phyloP scores from a whole-genome alignment of 257 asterid genomes.

The Plantago major region DNA sequence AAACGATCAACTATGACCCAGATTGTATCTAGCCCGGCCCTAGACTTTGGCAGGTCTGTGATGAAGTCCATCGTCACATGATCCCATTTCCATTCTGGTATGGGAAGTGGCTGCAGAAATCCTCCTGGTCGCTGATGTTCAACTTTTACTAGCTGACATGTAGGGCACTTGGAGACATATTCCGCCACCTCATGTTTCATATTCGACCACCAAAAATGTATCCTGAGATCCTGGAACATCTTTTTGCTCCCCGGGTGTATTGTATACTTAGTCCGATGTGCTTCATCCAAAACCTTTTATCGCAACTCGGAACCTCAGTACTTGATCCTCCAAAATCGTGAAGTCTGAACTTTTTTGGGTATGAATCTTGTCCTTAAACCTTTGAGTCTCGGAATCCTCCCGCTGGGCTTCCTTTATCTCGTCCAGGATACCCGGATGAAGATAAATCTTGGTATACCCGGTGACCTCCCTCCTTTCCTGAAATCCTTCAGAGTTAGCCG shows the following conservation, averaged over 20 bases:
- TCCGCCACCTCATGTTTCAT: background rate
- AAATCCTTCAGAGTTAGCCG: too few relatives aligned
- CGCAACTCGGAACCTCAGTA: background rate
- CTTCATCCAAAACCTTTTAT: background rate
- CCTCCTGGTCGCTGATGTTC: background rate
- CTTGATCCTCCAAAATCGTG: background rate
- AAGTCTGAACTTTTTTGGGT: background rate
- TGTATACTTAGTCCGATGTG: background rate
- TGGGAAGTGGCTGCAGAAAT: background rate
- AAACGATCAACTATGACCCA: too few relatives aligned
- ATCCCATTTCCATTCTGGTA: too few relatives aligned
- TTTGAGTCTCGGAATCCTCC: background rate
- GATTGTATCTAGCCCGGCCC: too few relatives aligned
- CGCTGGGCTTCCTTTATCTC: background rate
- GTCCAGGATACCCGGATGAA: too few relatives aligned
- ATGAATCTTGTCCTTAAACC: background rate
- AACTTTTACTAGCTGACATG: constrained; percentile 5
- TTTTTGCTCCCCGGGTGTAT: background rate
- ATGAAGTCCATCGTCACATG: too few relatives aligned
- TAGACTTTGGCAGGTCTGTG: too few relatives aligned
- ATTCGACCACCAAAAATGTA: background rate
- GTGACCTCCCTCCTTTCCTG: too few relatives aligned
- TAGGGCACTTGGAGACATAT: constrained; percentile 1
- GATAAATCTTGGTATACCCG: too few relatives aligned
- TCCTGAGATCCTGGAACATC: constrained; percentile 1